Evolutionary conservation across 75 land plant genomes (phyloP), one percentile per base, ranked within the genome.

Genomic region (Cunninghamia lanceolata): DNA sequence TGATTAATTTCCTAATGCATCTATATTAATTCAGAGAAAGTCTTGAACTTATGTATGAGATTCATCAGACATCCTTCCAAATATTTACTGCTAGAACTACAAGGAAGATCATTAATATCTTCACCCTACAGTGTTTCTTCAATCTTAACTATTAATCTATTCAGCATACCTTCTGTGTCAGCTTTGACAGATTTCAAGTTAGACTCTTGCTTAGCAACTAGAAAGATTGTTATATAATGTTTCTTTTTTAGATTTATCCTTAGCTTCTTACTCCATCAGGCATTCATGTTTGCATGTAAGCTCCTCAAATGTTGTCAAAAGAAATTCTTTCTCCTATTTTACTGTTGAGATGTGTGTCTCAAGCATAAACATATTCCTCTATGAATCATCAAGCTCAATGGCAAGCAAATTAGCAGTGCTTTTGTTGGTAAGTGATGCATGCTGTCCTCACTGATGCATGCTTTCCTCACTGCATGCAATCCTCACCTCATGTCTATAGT

Each of bases 371-470:
- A 89, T 42, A 53, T 86, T 91, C 85, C 82, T 89, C 21, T 89
- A 79, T 19, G 90, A 91, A 40, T 88, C 91, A 78, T 89, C 91
- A 59, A 94, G 68, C 77, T 89, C 92, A 84, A 88, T 85, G 35
- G 76, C 82, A 42, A 92, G 86, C 9, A 87, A 89, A 25, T 86
- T 88, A 89, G 84, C 87, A 84, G 90, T 84, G 9, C 21, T 59
- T 85, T 89, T n/a, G n/a, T n/a, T n/a, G n/a, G n/a, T n/a, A n/a
- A n/a, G n/a, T n/a, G n/a, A n/a, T n/a, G n/a, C n/a, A n/a, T n/a
- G n/a, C n/a, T n/a, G n/a, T n/a, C n/a, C n/a, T n/a, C n/a, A n/a
- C n/a, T n/a, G n/a, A n/a, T n/a, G n/a, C n/a, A n/a, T n/a, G n/a
- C n/a, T n/a, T n/a, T n/a, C n/a, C n/a, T n/a, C n/a, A n/a, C n/a